Percentiles rank a stretch among this genome's conserved stretches.
phyloP scores from a whole-genome alignment of 768 basidiomycete genomes.

The Candolleomyces eurysporus region DNA sequence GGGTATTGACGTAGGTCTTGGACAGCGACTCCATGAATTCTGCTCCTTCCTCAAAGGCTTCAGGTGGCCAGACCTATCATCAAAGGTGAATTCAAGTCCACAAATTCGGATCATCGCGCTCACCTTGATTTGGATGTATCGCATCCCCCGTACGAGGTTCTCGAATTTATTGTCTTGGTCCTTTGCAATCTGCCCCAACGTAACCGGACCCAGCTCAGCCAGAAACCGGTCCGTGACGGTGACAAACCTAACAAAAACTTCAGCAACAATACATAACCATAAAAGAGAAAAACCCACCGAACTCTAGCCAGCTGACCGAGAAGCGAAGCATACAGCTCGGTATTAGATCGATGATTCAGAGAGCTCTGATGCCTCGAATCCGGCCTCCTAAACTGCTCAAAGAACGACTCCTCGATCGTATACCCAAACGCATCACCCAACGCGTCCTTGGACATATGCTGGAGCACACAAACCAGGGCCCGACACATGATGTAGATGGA shows the following conservation, averaged over 20 bases:
- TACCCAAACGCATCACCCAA: conserved; percentile 77
- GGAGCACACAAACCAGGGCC: conserved; percentile 75
- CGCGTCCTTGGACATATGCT: conserved; percentile 70
- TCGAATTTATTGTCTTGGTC: conserved; percentile 83
- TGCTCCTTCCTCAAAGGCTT: conserved; percentile 89
- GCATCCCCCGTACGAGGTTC: conserved; percentile 78
- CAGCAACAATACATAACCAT: background rate
- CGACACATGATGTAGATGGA: conserved; percentile 91
- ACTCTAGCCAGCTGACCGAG: conserved; percentile 80
- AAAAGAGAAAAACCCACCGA: conserved; percentile 47
- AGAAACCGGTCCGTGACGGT: conserved; percentile 93
- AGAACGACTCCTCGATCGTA: conserved; percentile 83
- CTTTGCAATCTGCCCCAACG: conserved; percentile 73
- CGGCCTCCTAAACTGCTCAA: conserved; percentile 77
- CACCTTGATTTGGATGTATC: conserved; percentile 81
- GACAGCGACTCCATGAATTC: conserved; percentile 87
- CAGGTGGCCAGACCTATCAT: conserved; percentile 84
- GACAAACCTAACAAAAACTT: conserved; percentile 56
- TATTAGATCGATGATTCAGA: conserved; percentile 76
- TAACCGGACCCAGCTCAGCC: conserved; percentile 71
- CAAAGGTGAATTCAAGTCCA: conserved; percentile 4
- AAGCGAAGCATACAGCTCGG: conserved; percentile 80
- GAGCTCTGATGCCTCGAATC: conserved; percentile 68
- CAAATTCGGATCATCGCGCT: background rate
- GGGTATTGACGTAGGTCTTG: conserved; percentile 78